Percentiles rank a stretch among this genome's conserved stretches.
These are phyloP conservation scores for Cornus kousa DNA, from an alignment of 148 eudicot genomes.

Conservation along the genomic window DNA sequence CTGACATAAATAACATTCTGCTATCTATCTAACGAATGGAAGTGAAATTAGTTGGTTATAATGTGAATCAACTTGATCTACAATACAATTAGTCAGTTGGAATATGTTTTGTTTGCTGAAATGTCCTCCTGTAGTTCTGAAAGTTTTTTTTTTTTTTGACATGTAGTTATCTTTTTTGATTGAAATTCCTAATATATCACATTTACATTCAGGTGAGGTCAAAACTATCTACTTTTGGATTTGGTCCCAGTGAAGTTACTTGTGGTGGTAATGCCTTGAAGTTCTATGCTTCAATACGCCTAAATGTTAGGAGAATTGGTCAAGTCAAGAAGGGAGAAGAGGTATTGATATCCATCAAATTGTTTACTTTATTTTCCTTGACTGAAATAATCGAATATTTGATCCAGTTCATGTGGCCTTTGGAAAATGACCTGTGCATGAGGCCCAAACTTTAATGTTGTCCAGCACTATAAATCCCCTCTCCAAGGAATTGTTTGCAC, in stretches of 20 bases:
- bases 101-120: no score
- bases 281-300: slow-evolving; percentile 92
- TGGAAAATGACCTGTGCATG: neutral
- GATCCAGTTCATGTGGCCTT: neutral
- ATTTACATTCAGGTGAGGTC: slow-evolving; percentile 60
- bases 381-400: neutral
- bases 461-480: no score
- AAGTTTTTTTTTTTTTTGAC: neutral
- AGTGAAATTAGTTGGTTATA: no score
- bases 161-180: neutral
- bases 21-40: no score
- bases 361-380: neutral
- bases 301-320: slow-evolving; percentile 73
- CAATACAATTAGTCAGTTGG: no score
- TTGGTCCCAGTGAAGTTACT: slow-evolving; percentile 83
- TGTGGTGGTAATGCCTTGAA: slow-evolving; percentile 99
- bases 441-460: neutral
- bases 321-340: slow-evolving; percentile 90
- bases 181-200: slow-evolving; percentile 14
- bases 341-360: slow-evolving; percentile 40
- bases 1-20: no score
- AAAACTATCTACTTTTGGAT: slow-evolving; percentile 77
- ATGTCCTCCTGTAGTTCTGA: no score
- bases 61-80: no score
- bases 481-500: no score